Base-by-base conservation (phyloP, 139 green algal species). In the Closterium sp. region DNA sequence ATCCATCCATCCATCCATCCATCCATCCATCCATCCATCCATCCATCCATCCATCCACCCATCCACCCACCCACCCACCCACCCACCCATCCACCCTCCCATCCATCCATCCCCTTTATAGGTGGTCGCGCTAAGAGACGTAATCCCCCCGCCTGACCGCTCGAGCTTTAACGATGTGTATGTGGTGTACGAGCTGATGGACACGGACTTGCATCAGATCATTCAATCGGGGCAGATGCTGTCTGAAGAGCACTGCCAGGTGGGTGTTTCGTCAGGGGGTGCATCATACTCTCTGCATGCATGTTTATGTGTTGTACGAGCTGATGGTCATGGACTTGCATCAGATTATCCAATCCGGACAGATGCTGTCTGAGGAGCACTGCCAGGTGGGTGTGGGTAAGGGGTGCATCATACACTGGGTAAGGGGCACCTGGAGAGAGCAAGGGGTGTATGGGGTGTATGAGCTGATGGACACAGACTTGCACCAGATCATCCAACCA, bases 301-400 rank as follows among this genome's bases (percentile, higher is more conserved):
- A n/a, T 45, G 38, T 45, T 45, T 7, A 45, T 45, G 38, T 45
- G 38, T 45, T 96, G 62, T 96, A 97, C 91, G 95, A 97, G 91
- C 92, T 97, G 5, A 97, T 97, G 95, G 95, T 96, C 91, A 97
- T 95, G 0, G 95, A 96, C 89, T 88, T 97, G 90, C 94, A 97
- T 88, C 95, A 97, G 79, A 96, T 97, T 91, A 97, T 97, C 84
- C 91, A 93, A 32, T 96, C 92, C 2, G 87, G 30, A 0, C 95
- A 97, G 85, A 86, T 93, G 62, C 90, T 97, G 28, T 93, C 91
- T 0, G 95, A 97, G 31, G 95, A 96, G 86, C 95, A 97, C 95
- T 96, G 95, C 92, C 95, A 96, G 91, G 91, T 94, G 38, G n/a
- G 88, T 62, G 42, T 62, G 42, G 5, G 42, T 62, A 62, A 62